Evolutionary conservation across 2,329 filamentous ascomycete genomes (phyloP).

Genomic region (Epichloe bromicola): DNA sequence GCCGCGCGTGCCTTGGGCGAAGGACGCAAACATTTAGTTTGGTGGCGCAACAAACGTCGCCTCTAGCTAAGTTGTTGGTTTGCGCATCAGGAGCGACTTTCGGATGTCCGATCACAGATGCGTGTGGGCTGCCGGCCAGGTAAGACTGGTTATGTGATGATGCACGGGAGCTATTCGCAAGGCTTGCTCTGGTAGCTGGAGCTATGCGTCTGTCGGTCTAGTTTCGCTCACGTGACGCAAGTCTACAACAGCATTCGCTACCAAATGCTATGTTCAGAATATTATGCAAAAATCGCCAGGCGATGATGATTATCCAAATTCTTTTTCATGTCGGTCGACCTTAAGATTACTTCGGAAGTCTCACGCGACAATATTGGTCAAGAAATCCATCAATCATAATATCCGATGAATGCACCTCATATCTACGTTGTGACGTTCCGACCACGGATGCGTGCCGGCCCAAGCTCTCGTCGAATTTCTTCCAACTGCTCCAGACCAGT

Average conservation of each 20-base stretch:
- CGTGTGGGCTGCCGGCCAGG: neutral
- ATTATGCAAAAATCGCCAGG: no score
- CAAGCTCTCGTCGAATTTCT: conserved; percentile 70
- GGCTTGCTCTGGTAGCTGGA: neutral
- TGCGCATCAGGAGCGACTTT: conserved; percentile 18
- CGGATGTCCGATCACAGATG: neutral
- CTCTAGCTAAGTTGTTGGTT: conserved; percentile 21
- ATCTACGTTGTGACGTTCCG: conserved; percentile 6
- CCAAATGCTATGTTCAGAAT: no score
- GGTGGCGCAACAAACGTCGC: conserved; percentile 29
- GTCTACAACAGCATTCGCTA: neutral
- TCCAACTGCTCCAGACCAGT: conserved; percentile 81
- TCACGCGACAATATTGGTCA: neutral
- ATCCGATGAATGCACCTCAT: neutral
- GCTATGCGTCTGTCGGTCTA: neutral
- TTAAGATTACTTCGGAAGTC: neutral
- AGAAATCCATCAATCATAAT: conserved; percentile 4
- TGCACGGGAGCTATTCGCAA: conserved; percentile 5
- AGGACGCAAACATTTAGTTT: conserved; percentile 25
- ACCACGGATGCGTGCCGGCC: conserved; percentile 52
- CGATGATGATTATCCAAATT: no score
- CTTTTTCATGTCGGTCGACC: no score
- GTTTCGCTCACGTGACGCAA: conserved; percentile 4
- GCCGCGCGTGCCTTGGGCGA: conserved; percentile 22
- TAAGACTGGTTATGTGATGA: neutral